phyloP scores from a whole-genome alignment of 2,329 filamentous ascomycete genomes.

The Pseudocercospora vitis region DNA sequence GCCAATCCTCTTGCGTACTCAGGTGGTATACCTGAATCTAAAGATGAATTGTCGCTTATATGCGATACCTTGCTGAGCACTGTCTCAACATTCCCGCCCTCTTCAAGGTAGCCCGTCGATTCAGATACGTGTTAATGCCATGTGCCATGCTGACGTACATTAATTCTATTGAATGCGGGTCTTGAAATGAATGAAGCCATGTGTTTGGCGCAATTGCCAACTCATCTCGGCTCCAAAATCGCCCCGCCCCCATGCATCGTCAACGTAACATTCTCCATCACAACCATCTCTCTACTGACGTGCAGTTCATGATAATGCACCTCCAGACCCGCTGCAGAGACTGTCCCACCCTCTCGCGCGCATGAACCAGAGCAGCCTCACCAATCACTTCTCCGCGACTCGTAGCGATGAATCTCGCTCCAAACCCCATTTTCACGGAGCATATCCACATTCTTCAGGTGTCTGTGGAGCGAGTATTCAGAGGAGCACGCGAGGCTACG shows the following conservation, averaged over 20 bases:
- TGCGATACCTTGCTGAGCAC: neutral
- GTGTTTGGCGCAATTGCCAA: constrained; percentile 38
- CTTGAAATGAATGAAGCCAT: too few species aligned
- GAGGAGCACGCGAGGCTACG: constrained; percentile 3
- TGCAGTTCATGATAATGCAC: constrained; percentile 9
- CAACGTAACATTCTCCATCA: constrained; percentile 42
- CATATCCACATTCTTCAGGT: neutral
- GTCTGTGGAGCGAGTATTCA: neutral
- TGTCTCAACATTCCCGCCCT: neutral
- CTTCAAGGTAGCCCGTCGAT: neutral
- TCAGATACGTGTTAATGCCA: neutral
- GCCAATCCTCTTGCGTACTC: too few species aligned
- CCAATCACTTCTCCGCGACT: constrained; percentile 7
- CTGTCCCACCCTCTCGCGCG: neutral
- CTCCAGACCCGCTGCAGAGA: constrained; percentile 6
- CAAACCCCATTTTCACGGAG: constrained; percentile 6
- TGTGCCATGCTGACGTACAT: neutral
- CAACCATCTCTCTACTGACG: constrained; percentile 27
- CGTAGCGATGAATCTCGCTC: constrained; percentile 4
- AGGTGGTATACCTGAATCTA: neutral
- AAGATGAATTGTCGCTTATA: neutral
- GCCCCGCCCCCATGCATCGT: constrained; percentile 41
- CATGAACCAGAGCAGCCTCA: neutral
- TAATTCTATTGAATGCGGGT: too few species aligned
- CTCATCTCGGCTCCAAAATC: constrained; percentile 40